These are phyloP conservation scores for Cudoniella acicularis DNA, from an alignment of 495 filamentous ascomycete genomes.

Conservation along the genomic window DNA sequence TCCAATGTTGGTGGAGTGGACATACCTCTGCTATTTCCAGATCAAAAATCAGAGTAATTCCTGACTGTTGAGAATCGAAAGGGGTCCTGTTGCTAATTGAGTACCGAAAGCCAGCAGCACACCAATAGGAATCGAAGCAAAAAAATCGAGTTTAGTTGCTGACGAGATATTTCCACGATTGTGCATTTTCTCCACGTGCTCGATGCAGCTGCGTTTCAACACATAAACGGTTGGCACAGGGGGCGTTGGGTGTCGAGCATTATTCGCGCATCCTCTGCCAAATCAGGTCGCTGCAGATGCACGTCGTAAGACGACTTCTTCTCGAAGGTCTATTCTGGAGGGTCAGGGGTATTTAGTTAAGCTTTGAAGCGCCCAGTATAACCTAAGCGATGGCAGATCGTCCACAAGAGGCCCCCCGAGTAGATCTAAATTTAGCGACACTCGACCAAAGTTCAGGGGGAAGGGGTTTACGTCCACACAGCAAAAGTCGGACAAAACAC, in stretches of 20 bases:
- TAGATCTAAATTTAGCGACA: neutral
- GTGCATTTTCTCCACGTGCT: neutral
- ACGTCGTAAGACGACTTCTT: neutral
- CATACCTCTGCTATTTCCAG: neutral
- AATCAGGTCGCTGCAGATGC: neutral
- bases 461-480: too few species aligned
- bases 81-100: neutral
- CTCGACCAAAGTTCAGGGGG: too few species aligned
- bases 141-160: neutral
- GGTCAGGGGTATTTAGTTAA: neutral
- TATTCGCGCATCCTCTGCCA: neutral
- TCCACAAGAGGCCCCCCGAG: neutral
- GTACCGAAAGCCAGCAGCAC: neutral
- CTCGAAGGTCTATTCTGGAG: neutral
- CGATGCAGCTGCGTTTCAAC: neutral
- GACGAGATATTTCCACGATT: neutral
- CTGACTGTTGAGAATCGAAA: neutral
- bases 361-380: neutral
- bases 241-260: neutral
- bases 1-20: neutral
- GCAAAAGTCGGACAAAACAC: too few species aligned
- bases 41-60: neutral
- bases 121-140: neutral
- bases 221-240: neutral
- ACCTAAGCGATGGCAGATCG: neutral